Evolutionary conservation across 352 stramenopile genomes (phyloP), one percentile per base, ranked within the genome.

Genomic region (Phytopythium montanum): DNA sequence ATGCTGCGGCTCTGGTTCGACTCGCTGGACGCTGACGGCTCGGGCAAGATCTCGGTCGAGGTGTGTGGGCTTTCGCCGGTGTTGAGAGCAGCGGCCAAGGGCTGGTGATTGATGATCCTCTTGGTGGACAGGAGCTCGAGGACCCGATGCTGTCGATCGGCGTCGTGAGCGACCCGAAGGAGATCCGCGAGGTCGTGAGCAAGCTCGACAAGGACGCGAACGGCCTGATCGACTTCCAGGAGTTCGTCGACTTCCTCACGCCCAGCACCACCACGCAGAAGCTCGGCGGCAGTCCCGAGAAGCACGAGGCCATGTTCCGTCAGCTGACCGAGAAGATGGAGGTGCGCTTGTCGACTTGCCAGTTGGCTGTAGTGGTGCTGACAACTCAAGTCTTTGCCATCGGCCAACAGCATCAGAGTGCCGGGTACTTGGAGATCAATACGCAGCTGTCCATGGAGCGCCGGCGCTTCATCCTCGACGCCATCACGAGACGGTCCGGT

Each of bases 1-100:
- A 92, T 90, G 79, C 69, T 92, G 19, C 72, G 70, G 14, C 80
- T 88, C 54, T 92, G 83, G 83, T 92, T 92, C 60, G 70, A 92
- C 26, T 75, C 76, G 7, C 60, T 92, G 21, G 83, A 92, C 59
- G 61, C 76, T 2, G 80, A 92, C 52, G 68, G 74, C 0, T 90
- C 78, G 0, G 83, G 83, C 10, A 90, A 85, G 66, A 88, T 92
- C 45, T 88, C 75, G 1, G 80, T 88, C 2, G 80, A 92, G 55
- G 75, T 85, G 21, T 12, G 52, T 64, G 13, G 5, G 28, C n/a
- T 29, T 2, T 9, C 5, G 25, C 23, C 7, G 19, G 9, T 45
- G 39, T 3, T 23, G 14, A 12, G 18, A 8, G 5, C 39, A 6
- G 19, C 7, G 18, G 18, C n/a, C n/a, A 10, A 21, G 39, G 23